Conservation (phyloP, 306 rosid species). For the Boehmeria nivea region DNA sequence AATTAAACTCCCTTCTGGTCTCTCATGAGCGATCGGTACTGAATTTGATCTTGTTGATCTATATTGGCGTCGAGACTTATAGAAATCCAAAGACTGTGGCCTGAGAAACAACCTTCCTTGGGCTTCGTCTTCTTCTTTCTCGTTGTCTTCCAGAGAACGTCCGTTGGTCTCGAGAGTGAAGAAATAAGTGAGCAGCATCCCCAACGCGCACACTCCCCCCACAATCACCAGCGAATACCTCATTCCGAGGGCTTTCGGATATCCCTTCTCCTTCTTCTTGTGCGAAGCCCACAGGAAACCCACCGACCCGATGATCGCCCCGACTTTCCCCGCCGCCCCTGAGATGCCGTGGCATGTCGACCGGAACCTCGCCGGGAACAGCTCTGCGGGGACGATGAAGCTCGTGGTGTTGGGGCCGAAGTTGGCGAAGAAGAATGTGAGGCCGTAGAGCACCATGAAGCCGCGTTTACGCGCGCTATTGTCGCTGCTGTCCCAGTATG, state of each 20-base stretch:
- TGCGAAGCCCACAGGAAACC: constrained; percentile 61
- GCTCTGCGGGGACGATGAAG: constrained; percentile 69
- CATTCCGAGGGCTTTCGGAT: constrained; percentile 43
- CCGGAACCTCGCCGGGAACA: constrained; percentile 69
- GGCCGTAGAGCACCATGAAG: constrained; percentile 52
- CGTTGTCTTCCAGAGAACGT: constrained; percentile 73
- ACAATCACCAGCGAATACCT: constrained; percentile 33
- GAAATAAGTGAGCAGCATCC: constrained; percentile 48
- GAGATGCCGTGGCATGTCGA: constrained; percentile 81
- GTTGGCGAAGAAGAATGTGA: constrained; percentile 73
- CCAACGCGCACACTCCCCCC: constrained; percentile 55
- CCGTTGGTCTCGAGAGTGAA: constrained; percentile 64
- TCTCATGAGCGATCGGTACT: too few species aligned
- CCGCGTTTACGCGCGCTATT: constrained; percentile 6
- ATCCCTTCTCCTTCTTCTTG: neutral
- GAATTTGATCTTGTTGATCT: too few species aligned
- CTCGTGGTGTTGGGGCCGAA: constrained; percentile 96
- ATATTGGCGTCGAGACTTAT: too few species aligned
- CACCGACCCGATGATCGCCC: constrained; percentile 66
- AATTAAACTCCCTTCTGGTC: too few species aligned
- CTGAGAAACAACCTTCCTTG: neutral
- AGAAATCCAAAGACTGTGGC: neutral
- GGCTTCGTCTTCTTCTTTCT: constrained; percentile 22
- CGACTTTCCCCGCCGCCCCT: constrained; percentile 62
- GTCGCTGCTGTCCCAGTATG: constrained; percentile 10